Percentiles rank a stretch among this genome's conserved stretches.
These are phyloP conservation scores for Dinochytrium kinnereticum DNA, from an alignment of 371 early-diverging fungal genomes.

Conservation along the genomic window DNA sequence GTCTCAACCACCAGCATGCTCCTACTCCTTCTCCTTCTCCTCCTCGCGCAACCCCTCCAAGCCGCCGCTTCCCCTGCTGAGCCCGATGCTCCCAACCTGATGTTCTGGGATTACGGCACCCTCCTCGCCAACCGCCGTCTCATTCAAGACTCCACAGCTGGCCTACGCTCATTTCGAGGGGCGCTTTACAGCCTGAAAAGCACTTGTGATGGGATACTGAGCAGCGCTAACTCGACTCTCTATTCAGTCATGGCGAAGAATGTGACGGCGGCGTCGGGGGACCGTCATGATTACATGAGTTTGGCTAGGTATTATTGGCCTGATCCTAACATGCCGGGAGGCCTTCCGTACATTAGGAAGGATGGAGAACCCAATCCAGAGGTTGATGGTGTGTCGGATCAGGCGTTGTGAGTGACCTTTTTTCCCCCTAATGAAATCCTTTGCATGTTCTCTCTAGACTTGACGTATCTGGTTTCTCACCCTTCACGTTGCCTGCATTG, in stretches of 20 bases:
- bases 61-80: neutral
- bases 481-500: too few relatives aligned
- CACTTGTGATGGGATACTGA: neutral
- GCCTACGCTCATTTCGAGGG: neutral
- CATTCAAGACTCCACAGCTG: neutral
- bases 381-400: slow-evolving; percentile 52
- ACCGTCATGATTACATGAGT: slow-evolving; percentile 62
- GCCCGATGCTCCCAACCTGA: neutral
- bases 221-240: slow-evolving; percentile 19
- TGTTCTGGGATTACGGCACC: slow-evolving; percentile 1
- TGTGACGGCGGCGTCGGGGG: slow-evolving; percentile 41
- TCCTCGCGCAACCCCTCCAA: neutral
- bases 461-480: neutral
- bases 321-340: slow-evolving; percentile 40
- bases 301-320: slow-evolving; percentile 64
- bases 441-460: neutral
- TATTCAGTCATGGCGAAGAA: slow-evolving; percentile 60
- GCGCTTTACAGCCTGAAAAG: neutral
- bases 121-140: neutral
- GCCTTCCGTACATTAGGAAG: slow-evolving; percentile 56
- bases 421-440: too few relatives aligned
- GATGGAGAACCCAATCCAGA: slow-evolving; percentile 62
- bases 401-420: neutral
- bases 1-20: too few relatives aligned
- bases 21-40: neutral